Evolutionary conservation across 164 flowering plant species (phyloP), one percentile per base, ranked within the genome.

Genomic region (Echeveria elegans): DNA sequence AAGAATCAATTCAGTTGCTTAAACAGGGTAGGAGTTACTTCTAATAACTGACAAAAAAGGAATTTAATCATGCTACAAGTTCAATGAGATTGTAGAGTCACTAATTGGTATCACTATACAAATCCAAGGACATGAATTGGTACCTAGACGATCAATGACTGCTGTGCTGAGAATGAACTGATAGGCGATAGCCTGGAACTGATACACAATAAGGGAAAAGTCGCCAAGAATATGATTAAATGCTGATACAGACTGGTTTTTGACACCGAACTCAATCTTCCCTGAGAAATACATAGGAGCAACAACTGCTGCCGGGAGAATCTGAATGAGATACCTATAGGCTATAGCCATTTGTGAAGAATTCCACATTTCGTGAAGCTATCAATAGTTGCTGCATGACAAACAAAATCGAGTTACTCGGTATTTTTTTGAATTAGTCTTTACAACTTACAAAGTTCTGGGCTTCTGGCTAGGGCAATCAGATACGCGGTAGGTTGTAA

Each of bases 91-190:
- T n/a, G n/a, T n/a, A n/a, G n/a, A n/a, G n/a, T n/a, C n/a, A n/a
- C n/a, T n/a, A n/a, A n/a, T n/a, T n/a, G n/a, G 3, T 3, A 34
- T 32, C 32, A 14, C 6, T 6, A 56, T 28, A 28, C 18, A 28
- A 56, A 56, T 56, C 23, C 18, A 56, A 15, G 31, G 19, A 56
- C 61, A 56, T 28, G 61, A 28, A 26, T 26, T 56, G 19, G 26
- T 83, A 93, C 97, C 98, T 74, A 93, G 71, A 64, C 98, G 89
- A 65, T 90, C 90, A 71, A 93, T 90, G 68, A 93, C 89, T n/a
- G n/a, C n/a, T n/a, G n/a, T 70, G 98, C 97, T 74, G 97, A 90
- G 75, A 93, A 93, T 50, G 98, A 92, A 82, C 96, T 94, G n/a
- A n/a, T n/a, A n/a, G n/a, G n/a, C n/a, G 78, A 94, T 84, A 43